Base-by-base conservation (phyloP, 768 basidiomycete genomes). In the Phylloporus sp. region DNA sequence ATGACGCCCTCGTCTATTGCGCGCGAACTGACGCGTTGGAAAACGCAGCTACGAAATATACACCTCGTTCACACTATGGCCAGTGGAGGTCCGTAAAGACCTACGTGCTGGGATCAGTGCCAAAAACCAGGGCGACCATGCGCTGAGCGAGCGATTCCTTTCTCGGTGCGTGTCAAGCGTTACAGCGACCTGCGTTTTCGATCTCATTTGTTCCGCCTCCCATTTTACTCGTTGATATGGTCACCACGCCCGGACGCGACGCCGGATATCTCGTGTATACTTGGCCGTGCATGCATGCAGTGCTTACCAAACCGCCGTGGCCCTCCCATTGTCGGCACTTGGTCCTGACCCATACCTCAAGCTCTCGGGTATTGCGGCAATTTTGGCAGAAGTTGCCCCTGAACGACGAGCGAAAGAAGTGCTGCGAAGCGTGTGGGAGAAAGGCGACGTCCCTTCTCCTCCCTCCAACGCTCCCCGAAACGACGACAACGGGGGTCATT, bases 101-200 rank as follows among this genome's bases (percentile, higher is more conserved):
- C 70, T 89, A 27, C 80, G 84, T 6, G 74, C 72, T 3, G 86
- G 81, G 3, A 70, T 89, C 34, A 74, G 74, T 48, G 82, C 83
- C 3, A 82, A 77, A 56, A 67, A 79, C 42, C 74, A 78, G 46
- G 78, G 75, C 3, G 78, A 88, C 57, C 54, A 74, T 9, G 66
- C 63, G 9, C 61, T 75, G 42, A 79, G 81, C 52, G 71, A 74
- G 48, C 68, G 70, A 26, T 80, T 74, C 56, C 68, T 87, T 28
- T 57, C 63, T 40, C 72, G 77, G 86, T 86, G 46, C 44, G 76
- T 63, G 37, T 13, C n/a, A n/a, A n/a, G n/a, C n/a, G n/a, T 11
- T 21, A 6, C 9, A 1, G 3, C 14, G 3, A 15, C 18, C 42
- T 6, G 7, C 21, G 6, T 20, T n/a, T 7, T 14, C 23, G 1